Base-by-base conservation (phyloP, 257 asterid genomes). In the Solanum piurae region DNA sequence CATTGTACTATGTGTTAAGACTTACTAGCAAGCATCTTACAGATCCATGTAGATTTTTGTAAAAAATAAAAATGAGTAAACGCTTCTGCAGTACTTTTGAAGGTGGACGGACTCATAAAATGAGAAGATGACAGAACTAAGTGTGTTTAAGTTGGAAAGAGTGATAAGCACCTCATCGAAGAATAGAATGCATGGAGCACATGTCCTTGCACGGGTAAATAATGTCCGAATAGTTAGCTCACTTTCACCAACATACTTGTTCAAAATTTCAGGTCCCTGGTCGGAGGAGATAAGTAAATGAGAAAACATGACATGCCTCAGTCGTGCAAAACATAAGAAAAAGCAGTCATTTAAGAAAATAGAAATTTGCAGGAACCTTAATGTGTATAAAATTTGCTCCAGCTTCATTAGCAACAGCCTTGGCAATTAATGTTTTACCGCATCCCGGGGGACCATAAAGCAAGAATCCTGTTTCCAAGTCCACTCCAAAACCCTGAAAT, bases 381-480 rank as follows among this genome's bases (percentile, higher is more conserved):
- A 97, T 90, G 88, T 95, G 98, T 86, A 97, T 97, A 91, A 97
- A 97, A 93, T 92, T 97, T 58, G 98, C 97, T 79, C 97, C 98
- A 12, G 98, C 97, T 93, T 94, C 98, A 87, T 91, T 94, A 74
- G 99, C 99, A 91, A 96, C 98, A 83, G 98, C 99, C 93, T 95
- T 94, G 64, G 99, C 99, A 37, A 97, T 95, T 91, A 95, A 91
- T 52, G 99, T 97, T 93, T 97, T 97, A 44, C 99, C 99, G 38
- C 99, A 95, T 79, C 99, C 98, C 12, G 99, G 99, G 88, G 99
- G 99, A 79, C 99, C 98, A 91, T 94, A 95, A 42, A 97, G 99
- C 94, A 97, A 91, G 90, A 94, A 94, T 77, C 99, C 99, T 8
- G 95, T 93, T 86, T 92, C 98, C 71, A 91, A 60, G 75, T 92